Evolutionary conservation across 345 rosid species (phyloP).

Genomic region (Eutrema heterophyllum): DNA sequence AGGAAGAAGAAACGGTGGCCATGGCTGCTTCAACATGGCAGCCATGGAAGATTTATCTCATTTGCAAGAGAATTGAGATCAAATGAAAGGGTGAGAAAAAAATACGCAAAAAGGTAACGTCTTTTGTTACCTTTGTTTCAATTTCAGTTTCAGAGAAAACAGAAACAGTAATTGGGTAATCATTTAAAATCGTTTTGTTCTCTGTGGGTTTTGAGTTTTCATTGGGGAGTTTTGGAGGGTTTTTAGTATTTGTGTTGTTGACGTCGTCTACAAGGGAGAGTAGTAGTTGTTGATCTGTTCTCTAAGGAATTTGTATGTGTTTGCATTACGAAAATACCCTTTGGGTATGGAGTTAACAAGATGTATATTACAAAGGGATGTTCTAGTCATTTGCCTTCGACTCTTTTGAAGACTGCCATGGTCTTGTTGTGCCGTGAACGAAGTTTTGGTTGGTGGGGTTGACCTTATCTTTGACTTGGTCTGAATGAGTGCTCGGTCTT

Average conservation of each 20-base stretch:
- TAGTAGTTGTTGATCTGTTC: slow-evolving; percentile 27
- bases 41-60: slow-evolving; percentile 35
- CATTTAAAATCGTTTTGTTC: not conserved
- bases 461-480: slow-evolving; percentile 29
- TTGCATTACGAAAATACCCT: not conserved
- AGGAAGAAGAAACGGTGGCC: slow-evolving; percentile 20
- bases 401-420: not conserved
- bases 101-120: not conserved
- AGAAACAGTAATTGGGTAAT: not conserved
- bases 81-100: not conserved
- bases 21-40: slow-evolving; percentile 39
- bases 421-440: slow-evolving; percentile 20
- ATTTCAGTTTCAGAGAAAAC: not conserved
- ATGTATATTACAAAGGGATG: not conserved
- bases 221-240: not conserved
- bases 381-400: not conserved
- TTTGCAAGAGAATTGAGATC: not conserved
- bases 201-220: slow-evolving; percentile 2
- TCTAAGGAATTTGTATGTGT: not conserved
- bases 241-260: slow-evolving; percentile 8
- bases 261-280: slow-evolving; percentile 1
- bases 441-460: slow-evolving; percentile 17
- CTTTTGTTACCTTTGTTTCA: slow-evolving; percentile 10
- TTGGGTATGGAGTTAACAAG: not conserved
- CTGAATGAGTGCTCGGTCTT: slow-evolving; percentile 2